Conservation (phyloP, 2,329 filamentous ascomycete genomes). For the Alternaria sp. region DNA sequence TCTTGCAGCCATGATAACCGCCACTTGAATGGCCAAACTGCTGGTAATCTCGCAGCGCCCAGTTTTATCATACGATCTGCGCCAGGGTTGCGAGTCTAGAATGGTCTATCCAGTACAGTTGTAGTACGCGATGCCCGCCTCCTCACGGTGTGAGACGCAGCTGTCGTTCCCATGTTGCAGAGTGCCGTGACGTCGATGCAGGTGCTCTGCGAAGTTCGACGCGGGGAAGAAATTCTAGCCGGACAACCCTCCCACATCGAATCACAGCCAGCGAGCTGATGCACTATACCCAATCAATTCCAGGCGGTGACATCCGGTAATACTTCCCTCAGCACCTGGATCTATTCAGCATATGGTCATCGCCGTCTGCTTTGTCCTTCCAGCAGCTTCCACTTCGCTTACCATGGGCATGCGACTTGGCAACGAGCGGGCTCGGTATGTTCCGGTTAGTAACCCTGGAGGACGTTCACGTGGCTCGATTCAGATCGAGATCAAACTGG, state of each 20-base stretch:
- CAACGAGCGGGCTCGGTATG: neutral
- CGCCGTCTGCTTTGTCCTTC: neutral
- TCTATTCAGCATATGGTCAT: neutral
- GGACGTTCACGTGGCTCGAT: neutral
- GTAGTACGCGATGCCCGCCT: neutral
- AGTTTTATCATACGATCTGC: neutral
- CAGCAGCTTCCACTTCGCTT: neutral
- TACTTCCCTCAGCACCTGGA: neutral
- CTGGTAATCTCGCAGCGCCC: neutral
- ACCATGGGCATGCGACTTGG: neutral
- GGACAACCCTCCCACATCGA: neutral
- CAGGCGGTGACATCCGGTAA: neutral
- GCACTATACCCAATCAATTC: neutral
- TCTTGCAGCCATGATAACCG: slow-evolving; percentile 1
- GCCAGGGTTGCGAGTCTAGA: neutral
- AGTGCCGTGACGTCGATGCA: slow-evolving; percentile 1
- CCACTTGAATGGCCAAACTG: neutral
- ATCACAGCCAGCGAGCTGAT: neutral
- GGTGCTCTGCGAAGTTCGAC: neutral
- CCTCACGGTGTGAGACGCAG: slow-evolving; percentile 1
- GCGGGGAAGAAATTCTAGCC: neutral
- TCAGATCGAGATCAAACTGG: neutral
- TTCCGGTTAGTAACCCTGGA: neutral
- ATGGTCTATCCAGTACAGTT: neutral
- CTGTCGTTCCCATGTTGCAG: slow-evolving; percentile 1